Conservation (phyloP, 2,329 filamentous ascomycete genomes). For the Grosmannia penicillata region DNA sequence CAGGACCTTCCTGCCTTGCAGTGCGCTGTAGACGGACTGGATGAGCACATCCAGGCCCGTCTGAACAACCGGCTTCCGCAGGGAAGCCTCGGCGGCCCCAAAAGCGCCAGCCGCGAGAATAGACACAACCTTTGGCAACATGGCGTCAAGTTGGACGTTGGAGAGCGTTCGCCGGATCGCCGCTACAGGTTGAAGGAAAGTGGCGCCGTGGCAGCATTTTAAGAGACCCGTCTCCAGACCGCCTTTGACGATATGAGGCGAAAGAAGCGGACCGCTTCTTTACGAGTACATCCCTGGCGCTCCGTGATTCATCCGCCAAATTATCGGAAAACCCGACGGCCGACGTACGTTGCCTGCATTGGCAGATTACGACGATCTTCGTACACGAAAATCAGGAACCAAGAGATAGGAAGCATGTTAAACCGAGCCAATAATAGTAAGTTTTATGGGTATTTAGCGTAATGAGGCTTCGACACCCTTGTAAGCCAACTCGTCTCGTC, state of each 20-base stretch:
- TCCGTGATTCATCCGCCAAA: not conserved
- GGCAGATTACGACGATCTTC: not conserved
- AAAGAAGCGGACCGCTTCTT: not conserved
- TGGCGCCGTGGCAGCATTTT: not conserved
- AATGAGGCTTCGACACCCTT: no score
- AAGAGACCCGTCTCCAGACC: not conserved
- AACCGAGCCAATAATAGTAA: no score
- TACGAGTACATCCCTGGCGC: not conserved
- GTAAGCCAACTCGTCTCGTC: no score
- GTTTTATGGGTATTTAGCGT: no score
- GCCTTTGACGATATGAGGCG: not conserved
- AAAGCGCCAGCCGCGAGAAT: not conserved
- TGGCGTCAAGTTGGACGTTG: no score
- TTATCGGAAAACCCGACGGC: not conserved
- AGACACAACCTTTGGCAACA: no score
- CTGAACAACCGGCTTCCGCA: not conserved
- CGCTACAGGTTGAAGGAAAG: not conserved
- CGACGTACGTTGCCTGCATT: not conserved
- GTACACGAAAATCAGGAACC: not conserved
- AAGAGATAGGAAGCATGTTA: not conserved
- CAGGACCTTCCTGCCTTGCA: not conserved
- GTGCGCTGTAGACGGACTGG: not conserved
- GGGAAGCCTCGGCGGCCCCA: not conserved
- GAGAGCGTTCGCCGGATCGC: no score
- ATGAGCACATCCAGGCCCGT: not conserved